phyloP scores from a whole-genome alignment of 2,329 filamentous ascomycete genomes.

The Aspergillus persii region DNA sequence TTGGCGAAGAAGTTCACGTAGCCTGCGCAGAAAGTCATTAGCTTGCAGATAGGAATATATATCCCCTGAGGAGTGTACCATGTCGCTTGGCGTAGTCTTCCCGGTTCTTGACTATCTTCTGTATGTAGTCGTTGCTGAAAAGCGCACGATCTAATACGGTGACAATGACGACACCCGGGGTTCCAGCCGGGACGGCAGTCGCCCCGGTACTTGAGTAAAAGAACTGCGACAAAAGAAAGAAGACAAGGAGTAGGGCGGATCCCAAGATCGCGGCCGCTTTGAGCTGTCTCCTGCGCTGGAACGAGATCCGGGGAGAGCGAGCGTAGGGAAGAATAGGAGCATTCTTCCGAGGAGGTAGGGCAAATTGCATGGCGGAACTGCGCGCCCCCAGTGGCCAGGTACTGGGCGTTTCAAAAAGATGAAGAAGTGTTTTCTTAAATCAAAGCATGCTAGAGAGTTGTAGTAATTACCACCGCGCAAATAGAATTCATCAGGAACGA shows the following conservation, averaged over 20 bases:
- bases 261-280: constrained; percentile 58
- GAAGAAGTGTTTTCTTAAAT: background rate
- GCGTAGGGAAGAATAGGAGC: constrained; percentile 72
- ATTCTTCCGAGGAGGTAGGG: constrained; percentile 80
- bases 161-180: constrained; percentile 68
- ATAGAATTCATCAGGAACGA: background rate
- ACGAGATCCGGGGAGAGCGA: constrained; percentile 43
- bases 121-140: constrained; percentile 65
- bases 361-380: constrained; percentile 70
- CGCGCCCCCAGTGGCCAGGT: constrained; percentile 21
- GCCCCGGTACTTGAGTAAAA: constrained; percentile 30
- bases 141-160: constrained; percentile 72
- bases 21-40: constrained; percentile 50
- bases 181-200: constrained; percentile 26
- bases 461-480: background rate
- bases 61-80: constrained; percentile 52
- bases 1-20: constrained; percentile 83
- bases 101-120: constrained; percentile 77
- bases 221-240: constrained; percentile 59
- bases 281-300: constrained; percentile 59
- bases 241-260: constrained; percentile 55
- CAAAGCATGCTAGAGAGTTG: constrained; percentile 7
- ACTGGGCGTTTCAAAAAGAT: constrained; percentile 14
- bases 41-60: background rate
- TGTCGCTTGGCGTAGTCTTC: constrained; percentile 80